phyloP scores from a whole-genome alignment of 2,329 filamentous ascomycete genomes.

The Ophiostoma montium region DNA sequence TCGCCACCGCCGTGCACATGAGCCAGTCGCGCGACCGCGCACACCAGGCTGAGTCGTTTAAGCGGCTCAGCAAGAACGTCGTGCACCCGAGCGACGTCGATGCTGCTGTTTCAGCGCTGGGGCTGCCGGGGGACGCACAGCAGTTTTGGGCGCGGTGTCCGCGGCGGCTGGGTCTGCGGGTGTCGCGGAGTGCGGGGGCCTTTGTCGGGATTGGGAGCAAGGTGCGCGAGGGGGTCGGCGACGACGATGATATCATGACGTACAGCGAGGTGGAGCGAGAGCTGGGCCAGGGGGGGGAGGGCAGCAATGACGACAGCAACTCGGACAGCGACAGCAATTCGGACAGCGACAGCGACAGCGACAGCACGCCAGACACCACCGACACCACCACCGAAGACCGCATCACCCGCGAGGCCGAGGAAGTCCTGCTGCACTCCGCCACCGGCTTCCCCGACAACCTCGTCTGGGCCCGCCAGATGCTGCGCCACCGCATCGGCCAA shows the following conservation, averaged over 20 bases:
- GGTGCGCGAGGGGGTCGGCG: neutral
- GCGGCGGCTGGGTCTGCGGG: slow-evolving; percentile 33
- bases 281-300: slow-evolving; percentile 4
- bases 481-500: slow-evolving; percentile 25
- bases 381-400: neutral
- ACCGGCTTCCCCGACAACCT: slow-evolving; percentile 25
- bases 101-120: slow-evolving; percentile 34
- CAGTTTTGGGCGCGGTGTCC: slow-evolving; percentile 35
- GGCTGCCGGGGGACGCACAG: slow-evolving; percentile 23
- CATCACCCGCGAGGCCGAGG: slow-evolving; percentile 23
- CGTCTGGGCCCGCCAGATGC: slow-evolving; percentile 1
- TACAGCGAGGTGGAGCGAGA: slow-evolving; percentile 8
- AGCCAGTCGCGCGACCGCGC: slow-evolving; percentile 54
- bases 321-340: slow-evolving; percentile 9
- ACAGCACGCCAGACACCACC: neutral
- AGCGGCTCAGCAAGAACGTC: slow-evolving; percentile 15
- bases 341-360: slow-evolving; percentile 9
- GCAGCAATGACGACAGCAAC: neutral
- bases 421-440: slow-evolving; percentile 28
- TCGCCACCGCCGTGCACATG: slow-evolving; percentile 54
- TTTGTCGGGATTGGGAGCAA: neutral
- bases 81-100: slow-evolving; percentile 32
- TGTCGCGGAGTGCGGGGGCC: slow-evolving; percentile 22
- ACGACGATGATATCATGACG: slow-evolving; percentile 7
- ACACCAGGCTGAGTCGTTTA: slow-evolving; percentile 20